These are phyloP conservation scores for Phaeoacremonium minimum DNA, from an alignment of 2,329 filamentous ascomycete genomes.

Conservation along the genomic window DNA sequence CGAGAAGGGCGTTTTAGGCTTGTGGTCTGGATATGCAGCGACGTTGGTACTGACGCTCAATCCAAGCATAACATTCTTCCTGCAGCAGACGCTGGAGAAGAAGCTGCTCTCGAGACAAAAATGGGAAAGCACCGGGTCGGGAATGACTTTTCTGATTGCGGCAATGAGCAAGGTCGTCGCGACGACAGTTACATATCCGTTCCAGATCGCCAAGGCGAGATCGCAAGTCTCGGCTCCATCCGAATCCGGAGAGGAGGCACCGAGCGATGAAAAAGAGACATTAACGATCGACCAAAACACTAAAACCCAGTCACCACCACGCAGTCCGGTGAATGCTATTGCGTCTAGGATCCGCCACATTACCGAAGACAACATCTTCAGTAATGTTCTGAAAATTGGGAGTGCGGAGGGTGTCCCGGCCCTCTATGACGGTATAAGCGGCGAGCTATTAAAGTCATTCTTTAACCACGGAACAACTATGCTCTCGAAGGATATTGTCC, in stretches of 20 bases:
- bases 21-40: conserved; percentile 88
- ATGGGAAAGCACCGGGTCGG: conserved; percentile 22
- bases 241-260: conserved; percentile 18
- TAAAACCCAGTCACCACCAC: too few relatives aligned
- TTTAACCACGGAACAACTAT: conserved; percentile 84
- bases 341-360: conserved; percentile 17
- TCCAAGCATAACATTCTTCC: conserved; percentile 78
- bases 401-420: conserved; percentile 62
- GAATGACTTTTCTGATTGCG: conserved; percentile 48
- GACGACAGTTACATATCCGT: conserved; percentile 75
- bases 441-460: conserved; percentile 78
- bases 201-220: conserved; percentile 78
- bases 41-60: conserved; percentile 78
- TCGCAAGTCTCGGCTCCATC: conserved; percentile 56
- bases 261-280: conserved; percentile 3
- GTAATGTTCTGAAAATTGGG: conserved; percentile 53
- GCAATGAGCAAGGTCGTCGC: conserved; percentile 76
- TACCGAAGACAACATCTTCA: conserved; percentile 52
- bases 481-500: conserved; percentile 76
- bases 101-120: conserved; percentile 45
- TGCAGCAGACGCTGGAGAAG: conserved; percentile 69
- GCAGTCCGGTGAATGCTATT: conserved; percentile 18
- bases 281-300: too few relatives aligned
- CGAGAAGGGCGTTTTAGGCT: conserved; percentile 69
- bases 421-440: conserved; percentile 72